Base-by-base conservation (phyloP, 78 protist species). In the Cavenderia fasciculata region DNA sequence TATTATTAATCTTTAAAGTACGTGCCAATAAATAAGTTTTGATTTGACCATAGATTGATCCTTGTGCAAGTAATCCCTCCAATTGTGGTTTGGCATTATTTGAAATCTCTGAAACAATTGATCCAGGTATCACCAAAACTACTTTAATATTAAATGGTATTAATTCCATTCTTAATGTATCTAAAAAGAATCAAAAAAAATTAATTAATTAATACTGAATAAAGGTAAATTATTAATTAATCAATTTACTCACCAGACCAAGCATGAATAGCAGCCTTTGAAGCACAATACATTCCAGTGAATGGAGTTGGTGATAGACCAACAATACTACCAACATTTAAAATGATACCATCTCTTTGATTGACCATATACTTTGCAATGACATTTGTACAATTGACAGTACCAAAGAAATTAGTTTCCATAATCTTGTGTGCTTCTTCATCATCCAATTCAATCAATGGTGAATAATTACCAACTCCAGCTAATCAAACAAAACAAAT, bases 101-200 rank as follows among this genome's bases (percentile, higher is more conserved):
- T 12, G 74, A 38, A 10, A 79, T 29, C 4, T 79, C 88, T 12
- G 69, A 34, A 11, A 66, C 66, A 10, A 66, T 38, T 21, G 78
- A 51, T 8, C 88, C 88, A 27, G 88, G 88, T 40, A 41, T 41
- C 16, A 79, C 77, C 0, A 52, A 19, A 14, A 47, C 7, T 5
- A 79, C 88, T 29, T 40, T 49, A 19, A 79, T 66, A 7, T 57
- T 41, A 52, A 79, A 79, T n/a, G 88, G 88, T 38, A 38, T 61
- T 19, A 79, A 38, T 21, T 79, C 88, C 62, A 79, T 71, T 29
- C 88, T 38, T 34, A 79, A 44, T 29, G 65, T 4, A 51, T 79
- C 88, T n/a, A n/a, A n/a, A n/a, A n/a, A n/a, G n/a, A n/a, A n/a
- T n/a, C n/a, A n/a, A n/a, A n/a, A n/a, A n/a, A n/a, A n/a, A n/a